Base-by-base conservation (phyloP, 345 rosid species). In the Camelina neglecta region DNA sequence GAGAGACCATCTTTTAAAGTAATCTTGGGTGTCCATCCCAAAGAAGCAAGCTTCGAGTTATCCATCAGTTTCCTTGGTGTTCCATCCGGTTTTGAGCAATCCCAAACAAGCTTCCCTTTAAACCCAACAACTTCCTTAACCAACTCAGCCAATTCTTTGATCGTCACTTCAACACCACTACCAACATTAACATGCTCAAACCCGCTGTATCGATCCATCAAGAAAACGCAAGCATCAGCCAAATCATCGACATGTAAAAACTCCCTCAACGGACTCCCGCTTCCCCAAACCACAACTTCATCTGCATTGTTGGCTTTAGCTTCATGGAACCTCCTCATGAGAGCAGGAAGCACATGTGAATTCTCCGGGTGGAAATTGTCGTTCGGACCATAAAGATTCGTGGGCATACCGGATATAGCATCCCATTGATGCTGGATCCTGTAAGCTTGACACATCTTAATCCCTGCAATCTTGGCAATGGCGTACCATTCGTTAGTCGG, bases 401-500 rank as follows among this genome's bases (percentile, higher is more conserved):
- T 95, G 2, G 99, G 99, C 99, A 95, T 92, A 2, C 87, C 98
- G 0, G 98, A 95, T 42, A 92, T 90, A 0, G 98, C 96, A 62
- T 90, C 88, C 91, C 91, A 92, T 0, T 74, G 51, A 65, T 90
- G 86, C 71, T 95, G 99, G 56, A 90, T 77, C 35, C 96, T 72
- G 75, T 89, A 95, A 0, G 98, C 98, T 45, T 95, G 99, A 45
- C 99, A 95, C 93, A 88, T 95, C 72, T 92, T 95, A 55, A 95
- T 95, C 6, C 99, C 99, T 0, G 94, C 87, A 5, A 95, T 95
- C 82, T 95, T 95, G 0, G 97, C 99, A 2, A 95, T 65, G 0
- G 97, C 98, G 44, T 95, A 92, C 98, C 99, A 95, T 49, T 95
- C 98, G 24, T 95, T 95, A 0, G 99, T 95, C 2, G 99, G 97